Evolutionary conservation across 2,329 filamentous ascomycete genomes (phyloP).

Genomic region (Phoma herbarum): DNA sequence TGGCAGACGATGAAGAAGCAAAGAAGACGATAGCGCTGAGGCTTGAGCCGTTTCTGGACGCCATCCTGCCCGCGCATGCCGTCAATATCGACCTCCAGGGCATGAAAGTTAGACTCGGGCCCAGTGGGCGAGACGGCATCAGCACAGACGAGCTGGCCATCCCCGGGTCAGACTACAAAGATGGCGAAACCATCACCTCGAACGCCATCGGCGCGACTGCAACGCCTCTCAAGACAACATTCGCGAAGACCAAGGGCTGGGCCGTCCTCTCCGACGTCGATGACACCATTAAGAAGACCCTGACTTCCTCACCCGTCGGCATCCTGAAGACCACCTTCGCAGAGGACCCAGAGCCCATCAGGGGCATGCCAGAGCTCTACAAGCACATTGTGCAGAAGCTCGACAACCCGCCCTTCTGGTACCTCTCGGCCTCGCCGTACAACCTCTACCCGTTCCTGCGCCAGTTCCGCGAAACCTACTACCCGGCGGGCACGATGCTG

Average conservation of each 20-base stretch:
- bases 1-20: slow-evolving; percentile 62
- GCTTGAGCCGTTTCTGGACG: slow-evolving; percentile 80
- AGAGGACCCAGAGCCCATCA: slow-evolving; percentile 73
- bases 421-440: slow-evolving; percentile 92
- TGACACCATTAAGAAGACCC: slow-evolving; percentile 92
- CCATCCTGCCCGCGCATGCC: slow-evolving; percentile 74
- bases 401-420: slow-evolving; percentile 80
- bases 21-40: slow-evolving; percentile 70
- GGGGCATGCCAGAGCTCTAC: slow-evolving; percentile 88
- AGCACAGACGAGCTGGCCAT: slow-evolving; percentile 67
- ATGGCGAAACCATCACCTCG: slow-evolving; percentile 43
- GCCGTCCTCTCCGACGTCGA: slow-evolving; percentile 88
- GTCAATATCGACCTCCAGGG: slow-evolving; percentile 69
- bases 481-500: slow-evolving; percentile 80
- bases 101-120: slow-evolving; percentile 63
- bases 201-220: slow-evolving; percentile 48
- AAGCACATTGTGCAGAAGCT: slow-evolving; percentile 66
- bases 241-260: slow-evolving; percentile 82
- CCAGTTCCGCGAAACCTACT: slow-evolving; percentile 74
- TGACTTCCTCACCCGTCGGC: slow-evolving; percentile 79
- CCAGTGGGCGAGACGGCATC: slow-evolving; percentile 76
- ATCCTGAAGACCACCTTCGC: slow-evolving; percentile 87
- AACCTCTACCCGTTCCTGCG: slow-evolving; percentile 90
- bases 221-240: slow-evolving; percentile 73
- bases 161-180: slow-evolving; percentile 54